Conservation (phyloP, 2,329 filamentous ascomycete species). For the Sclerotinia glacialis region DNA sequence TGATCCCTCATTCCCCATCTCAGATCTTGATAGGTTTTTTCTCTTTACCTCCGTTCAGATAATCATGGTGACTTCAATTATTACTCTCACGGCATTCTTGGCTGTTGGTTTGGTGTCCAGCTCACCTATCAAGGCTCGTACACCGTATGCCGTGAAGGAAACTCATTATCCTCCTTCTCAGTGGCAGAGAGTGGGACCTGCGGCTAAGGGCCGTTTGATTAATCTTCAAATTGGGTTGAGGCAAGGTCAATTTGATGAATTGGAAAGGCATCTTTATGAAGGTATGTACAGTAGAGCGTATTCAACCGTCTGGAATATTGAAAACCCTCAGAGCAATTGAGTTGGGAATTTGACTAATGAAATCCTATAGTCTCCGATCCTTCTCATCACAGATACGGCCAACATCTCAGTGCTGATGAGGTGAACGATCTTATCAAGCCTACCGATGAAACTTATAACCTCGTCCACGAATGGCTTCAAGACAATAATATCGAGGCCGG, state of each 20-base stretch:
- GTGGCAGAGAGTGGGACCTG: slow-evolving; percentile 21
- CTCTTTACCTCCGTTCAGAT: not conserved
- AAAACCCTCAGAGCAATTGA: not conserved
- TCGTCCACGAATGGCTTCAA: slow-evolving; percentile 56
- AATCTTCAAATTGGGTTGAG: slow-evolving; percentile 24
- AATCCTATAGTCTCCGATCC: slow-evolving; percentile 49
- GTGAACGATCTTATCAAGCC: slow-evolving; percentile 54
- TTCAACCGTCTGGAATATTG: too few species aligned
- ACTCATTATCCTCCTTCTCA: slow-evolving; percentile 20
- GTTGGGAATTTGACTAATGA: not conserved
- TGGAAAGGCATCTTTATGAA: slow-evolving; percentile 24
- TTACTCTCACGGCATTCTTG: not conserved
- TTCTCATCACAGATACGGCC: slow-evolving; percentile 52
- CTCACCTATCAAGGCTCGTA: slow-evolving; percentile 23
- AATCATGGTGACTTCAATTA: slow-evolving; percentile 22
- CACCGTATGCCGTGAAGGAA: slow-evolving; percentile 23
- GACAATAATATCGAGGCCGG: slow-evolving; percentile 49
- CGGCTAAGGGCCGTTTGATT: slow-evolving; percentile 6
- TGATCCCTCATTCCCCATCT: not conserved
- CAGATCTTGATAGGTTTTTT: not conserved
- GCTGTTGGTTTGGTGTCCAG: slow-evolving; percentile 12
- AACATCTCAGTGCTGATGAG: slow-evolving; percentile 51
- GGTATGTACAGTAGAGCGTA: not conserved
- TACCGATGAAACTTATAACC: slow-evolving; percentile 48
- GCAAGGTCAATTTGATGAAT: slow-evolving; percentile 22